Conservation (phyloP, 1,284 basidiomycete genomes). For the Singerocomus inundabilis region DNA sequence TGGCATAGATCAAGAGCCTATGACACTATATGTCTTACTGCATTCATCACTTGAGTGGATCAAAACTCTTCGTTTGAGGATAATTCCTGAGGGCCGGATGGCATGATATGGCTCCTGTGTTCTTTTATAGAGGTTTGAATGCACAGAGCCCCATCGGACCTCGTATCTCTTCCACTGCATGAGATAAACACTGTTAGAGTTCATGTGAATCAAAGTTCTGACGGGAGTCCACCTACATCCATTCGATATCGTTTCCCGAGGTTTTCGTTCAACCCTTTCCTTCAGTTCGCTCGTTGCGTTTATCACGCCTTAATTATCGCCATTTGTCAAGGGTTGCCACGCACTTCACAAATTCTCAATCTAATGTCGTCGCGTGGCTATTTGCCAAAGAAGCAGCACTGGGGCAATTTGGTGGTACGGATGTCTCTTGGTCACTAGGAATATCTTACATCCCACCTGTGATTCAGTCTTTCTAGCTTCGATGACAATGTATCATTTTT, state of each 20-base stretch:
- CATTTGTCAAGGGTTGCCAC: background rate
- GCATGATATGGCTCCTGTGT: background rate
- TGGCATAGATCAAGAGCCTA: conserved; percentile 12
- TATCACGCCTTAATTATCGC: background rate
- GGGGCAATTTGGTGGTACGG: conserved; percentile 13
- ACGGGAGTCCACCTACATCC: background rate
- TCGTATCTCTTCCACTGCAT: too few relatives aligned
- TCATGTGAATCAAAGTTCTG: too few relatives aligned
- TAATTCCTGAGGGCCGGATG: conserved; percentile 1
- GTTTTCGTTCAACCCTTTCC: background rate
- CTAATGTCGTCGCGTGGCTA: background rate
- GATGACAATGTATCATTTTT: conserved; percentile 10
- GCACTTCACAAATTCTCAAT: background rate
- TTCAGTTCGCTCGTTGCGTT: background rate
- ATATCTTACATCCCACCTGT: background rate
- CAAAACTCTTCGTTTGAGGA: conserved; percentile 4
- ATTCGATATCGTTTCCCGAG: background rate
- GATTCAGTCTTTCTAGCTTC: background rate
- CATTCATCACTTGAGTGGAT: conserved; percentile 14
- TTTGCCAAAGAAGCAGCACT: background rate
- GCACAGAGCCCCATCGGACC: background rate
- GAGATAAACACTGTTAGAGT: background rate
- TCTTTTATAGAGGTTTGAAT: background rate
- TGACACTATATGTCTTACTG: conserved; percentile 7
- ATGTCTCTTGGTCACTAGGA: background rate